Conservation (phyloP, 116 monocot species). For the Cymodocea nodosa region DNA sequence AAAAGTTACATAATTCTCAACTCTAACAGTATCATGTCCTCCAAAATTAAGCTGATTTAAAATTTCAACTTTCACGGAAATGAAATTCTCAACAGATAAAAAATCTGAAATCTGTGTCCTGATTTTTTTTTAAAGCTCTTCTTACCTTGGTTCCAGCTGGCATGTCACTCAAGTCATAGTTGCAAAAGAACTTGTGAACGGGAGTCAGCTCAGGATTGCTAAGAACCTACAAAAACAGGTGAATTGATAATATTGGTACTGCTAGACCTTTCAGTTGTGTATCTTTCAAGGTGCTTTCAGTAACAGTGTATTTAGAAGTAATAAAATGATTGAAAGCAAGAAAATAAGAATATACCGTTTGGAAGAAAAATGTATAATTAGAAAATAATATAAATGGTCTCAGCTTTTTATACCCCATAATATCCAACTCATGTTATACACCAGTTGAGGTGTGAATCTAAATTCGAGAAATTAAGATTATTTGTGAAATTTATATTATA, state of each 20-base stretch:
- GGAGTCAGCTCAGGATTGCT: conserved; percentile 97
- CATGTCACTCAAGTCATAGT: conserved; percentile 94
- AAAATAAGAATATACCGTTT: not conserved
- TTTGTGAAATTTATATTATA: not conserved
- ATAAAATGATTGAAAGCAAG: not conserved
- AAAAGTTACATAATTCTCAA: no score
- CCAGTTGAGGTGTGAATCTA: no score
- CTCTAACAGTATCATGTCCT: no score
- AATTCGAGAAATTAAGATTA: not conserved
- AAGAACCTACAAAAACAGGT: conserved; percentile 46
- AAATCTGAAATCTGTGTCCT: not conserved
- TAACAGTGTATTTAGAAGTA: no score
- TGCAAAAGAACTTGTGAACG: conserved; percentile 89
- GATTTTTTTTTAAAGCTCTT: conserved; percentile 1
- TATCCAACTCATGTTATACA: no score
- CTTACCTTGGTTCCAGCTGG: conserved; percentile 93
- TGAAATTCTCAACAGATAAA: no score
- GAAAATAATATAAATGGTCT: no score
- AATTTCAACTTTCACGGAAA: no score
- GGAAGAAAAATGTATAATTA: not conserved
- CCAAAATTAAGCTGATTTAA: no score
- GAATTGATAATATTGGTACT: not conserved
- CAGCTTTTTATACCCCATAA: no score
- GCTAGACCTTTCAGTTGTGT: no score
- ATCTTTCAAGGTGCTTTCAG: no score